Conservation (phyloP, 257 asterid species). For the Petunia secreta region DNA sequence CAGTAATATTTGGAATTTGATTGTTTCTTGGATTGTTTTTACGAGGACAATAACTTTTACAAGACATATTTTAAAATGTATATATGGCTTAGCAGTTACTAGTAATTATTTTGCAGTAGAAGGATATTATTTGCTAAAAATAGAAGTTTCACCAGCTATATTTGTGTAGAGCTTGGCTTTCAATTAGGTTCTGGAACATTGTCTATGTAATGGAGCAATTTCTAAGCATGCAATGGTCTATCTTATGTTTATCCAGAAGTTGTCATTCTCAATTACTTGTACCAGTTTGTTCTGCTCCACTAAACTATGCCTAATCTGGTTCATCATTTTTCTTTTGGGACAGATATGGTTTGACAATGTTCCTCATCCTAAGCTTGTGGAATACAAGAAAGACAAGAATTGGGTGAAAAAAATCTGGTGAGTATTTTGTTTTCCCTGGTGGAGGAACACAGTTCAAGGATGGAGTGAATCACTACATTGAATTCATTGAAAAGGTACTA, state of each 20-base stretch:
- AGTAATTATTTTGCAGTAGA: too few relatives aligned
- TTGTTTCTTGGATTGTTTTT: too few relatives aligned
- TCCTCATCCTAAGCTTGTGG: slow-evolving; percentile 96
- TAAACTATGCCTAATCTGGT: not conserved
- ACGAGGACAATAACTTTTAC: too few relatives aligned
- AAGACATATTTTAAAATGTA: too few relatives aligned
- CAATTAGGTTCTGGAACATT: not conserved
- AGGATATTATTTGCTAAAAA: too few relatives aligned
- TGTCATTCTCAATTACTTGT: not conserved
- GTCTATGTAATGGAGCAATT: not conserved
- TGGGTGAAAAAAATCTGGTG: slow-evolving; percentile 78
- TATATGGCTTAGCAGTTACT: too few relatives aligned
- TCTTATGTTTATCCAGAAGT: too few relatives aligned
- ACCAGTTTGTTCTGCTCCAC: not conserved
- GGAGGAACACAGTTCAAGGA: slow-evolving; percentile 94
- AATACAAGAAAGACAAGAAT: slow-evolving; percentile 88
- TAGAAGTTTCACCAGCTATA: too few relatives aligned
- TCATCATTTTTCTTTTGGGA: slow-evolving; percentile 20
- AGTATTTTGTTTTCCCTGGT: slow-evolving; percentile 87
- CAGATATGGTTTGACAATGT: slow-evolving; percentile 95
- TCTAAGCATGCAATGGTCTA: not conserved
- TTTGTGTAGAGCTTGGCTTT: not conserved
- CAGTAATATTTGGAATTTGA: too few relatives aligned
- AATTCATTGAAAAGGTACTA: slow-evolving; percentile 62
- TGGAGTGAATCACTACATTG: slow-evolving; percentile 72